Base-by-base conservation (phyloP, 768 basidiomycete genomes). In the Peribolospora baueri region DNA sequence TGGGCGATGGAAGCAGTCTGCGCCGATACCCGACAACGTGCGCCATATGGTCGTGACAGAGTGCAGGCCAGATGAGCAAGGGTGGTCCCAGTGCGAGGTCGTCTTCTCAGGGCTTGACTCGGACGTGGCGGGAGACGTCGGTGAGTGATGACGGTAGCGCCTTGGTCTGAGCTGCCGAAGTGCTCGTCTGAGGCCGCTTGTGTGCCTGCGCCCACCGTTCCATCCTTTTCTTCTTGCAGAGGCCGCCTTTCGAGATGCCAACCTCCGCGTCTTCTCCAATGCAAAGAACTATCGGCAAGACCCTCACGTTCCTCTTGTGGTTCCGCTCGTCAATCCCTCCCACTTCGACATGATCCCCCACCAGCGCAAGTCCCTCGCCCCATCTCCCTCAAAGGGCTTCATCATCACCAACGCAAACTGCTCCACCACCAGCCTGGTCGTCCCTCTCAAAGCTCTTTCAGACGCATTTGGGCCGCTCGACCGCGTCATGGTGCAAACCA, bases 381-480 rank as follows among this genome's bases (percentile, higher is more conserved):
- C 47, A 5, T 61, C 76, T 2, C 70, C 76, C 25, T 25, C 25
- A 75, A 74, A 63, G 55, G 93, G 93, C 3, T 97, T 86, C 72
- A 90, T 98, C 67, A 81, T 98, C 58, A 90, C 88, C 56, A 98
- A 98, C 67, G 93, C 93, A 61, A 98, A 97, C 70, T 97, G 93
- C 70, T 82, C 85, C 36, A 95, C 93, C 3, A 98, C 93, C 1
- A 90, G 83, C 47, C 74, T 80, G 64, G 85, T 86, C 57, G 77
- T 93, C 57, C 85, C 88, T n/a, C 78, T 95, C 61, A 76, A 77
- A 50, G 87, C 88, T 0, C 76, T 95, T 60, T 87, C 91, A 68
- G 76, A 74, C 58, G 74, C 82, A 0, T 98, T 97, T 58, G 93
- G 93, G 5, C 90, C 88, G n/a, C 73, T 98, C 65, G 84, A 95